A percentile compares a stretch with the other conserved stretches of the same genome.
Conservation (phyloP, 2,329 filamentous ascomycete species). For the Westerdykella aurantiaca region DNA sequence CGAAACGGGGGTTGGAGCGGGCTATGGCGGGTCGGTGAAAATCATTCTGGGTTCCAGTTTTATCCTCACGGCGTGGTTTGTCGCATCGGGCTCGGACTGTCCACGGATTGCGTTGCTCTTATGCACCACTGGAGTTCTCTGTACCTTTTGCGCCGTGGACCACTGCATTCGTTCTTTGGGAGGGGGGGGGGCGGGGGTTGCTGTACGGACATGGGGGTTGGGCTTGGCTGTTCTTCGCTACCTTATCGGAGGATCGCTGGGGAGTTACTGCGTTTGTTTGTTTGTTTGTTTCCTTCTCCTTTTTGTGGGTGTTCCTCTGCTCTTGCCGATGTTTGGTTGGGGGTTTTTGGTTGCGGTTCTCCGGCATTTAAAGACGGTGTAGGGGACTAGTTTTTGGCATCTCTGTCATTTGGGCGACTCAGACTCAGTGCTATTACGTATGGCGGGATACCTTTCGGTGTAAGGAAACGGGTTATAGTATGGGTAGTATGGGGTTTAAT, state of each 20-base stretch:
- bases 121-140: constrained; percentile 18
- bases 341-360: constrained; percentile 10
- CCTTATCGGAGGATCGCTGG: constrained; percentile 12
- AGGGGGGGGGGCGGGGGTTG: no score
- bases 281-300: constrained; percentile 6
- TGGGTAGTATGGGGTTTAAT: constrained; percentile 20
- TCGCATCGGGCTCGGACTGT: constrained; percentile 22
- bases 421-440: constrained; percentile 10
- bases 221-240: constrained; percentile 14
- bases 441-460: constrained; percentile 7
- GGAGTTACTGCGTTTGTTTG: constrained; percentile 17
- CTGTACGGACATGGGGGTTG: constrained; percentile 23
- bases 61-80: constrained; percentile 27
- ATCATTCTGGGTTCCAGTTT: constrained; percentile 25
- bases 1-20: constrained; percentile 31
- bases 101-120: background rate
- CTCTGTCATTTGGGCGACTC: constrained; percentile 18
- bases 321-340: constrained; percentile 8
- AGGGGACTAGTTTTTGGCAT: constrained; percentile 12
- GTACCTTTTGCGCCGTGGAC: constrained; percentile 18
- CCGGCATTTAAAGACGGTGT: constrained; percentile 5
- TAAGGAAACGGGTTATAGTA: constrained; percentile 16
- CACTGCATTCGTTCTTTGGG: constrained; percentile 21
- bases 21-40: constrained; percentile 32
- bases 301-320: constrained; percentile 6